Percentiles rank a stretch among this genome's conserved stretches.
These are phyloP conservation scores for Phialocephala subalpina DNA, from an alignment of 2,329 filamentous ascomycete species.

Conservation along the genomic window DNA sequence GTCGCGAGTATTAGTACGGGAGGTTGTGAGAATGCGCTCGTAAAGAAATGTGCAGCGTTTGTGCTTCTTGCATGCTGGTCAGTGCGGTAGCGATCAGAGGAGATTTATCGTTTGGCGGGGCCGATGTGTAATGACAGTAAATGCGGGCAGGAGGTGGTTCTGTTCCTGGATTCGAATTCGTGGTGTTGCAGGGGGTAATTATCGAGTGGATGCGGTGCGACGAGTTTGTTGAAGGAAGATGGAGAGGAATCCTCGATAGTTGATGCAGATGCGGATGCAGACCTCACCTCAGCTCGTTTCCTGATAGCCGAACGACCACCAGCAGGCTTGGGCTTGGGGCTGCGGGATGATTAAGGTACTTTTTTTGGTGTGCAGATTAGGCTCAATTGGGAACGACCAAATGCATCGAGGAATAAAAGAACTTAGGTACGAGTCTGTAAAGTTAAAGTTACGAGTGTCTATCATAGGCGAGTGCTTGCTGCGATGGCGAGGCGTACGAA, in stretches of 20 bases:
- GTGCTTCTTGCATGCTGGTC: constrained; percentile 35
- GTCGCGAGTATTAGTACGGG: constrained; percentile 24
- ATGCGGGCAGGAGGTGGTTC: background rate
- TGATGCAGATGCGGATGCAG: background rate
- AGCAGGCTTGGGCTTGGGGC: background rate
- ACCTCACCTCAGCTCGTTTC: constrained; percentile 6
- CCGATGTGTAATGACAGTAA: constrained; percentile 9
- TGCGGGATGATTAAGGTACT: constrained; percentile 1
- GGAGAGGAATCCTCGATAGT: background rate
- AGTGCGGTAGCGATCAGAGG: constrained; percentile 32
- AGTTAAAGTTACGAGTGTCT: background rate
- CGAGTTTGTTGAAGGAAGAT: background rate
- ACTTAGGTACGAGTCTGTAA: background rate
- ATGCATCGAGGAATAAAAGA: background rate
- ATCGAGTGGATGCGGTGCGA: background rate
- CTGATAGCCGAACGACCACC: constrained; percentile 2
- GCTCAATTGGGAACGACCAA: background rate
- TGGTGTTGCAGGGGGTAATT: constrained; percentile 1
- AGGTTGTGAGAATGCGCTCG: constrained; percentile 24
- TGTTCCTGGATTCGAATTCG: background rate
- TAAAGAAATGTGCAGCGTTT: constrained; percentile 32
- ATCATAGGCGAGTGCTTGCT: background rate
- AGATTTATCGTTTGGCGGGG: background rate
- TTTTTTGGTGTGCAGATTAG: background rate
- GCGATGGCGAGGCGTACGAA: background rate